Evolutionary conservation across 2,329 filamentous ascomycete species (phyloP).

Genomic region (Ophiostoma montium): DNA sequence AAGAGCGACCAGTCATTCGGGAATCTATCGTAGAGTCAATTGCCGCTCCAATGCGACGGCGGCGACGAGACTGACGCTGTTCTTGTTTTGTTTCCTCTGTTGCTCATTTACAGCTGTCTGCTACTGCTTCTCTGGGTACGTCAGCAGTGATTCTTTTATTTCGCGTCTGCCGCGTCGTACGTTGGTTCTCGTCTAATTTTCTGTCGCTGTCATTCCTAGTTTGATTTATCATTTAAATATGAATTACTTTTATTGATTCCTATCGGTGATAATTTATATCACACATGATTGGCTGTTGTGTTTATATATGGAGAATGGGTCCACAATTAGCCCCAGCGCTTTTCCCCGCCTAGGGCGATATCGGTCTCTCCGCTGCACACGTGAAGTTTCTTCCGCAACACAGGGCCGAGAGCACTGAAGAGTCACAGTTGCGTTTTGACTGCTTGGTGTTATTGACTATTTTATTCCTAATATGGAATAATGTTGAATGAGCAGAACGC

Average conservation of each 20-base stretch:
- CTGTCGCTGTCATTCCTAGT: too few relatives aligned
- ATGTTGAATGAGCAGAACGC: too few relatives aligned
- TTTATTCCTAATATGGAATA: too few relatives aligned
- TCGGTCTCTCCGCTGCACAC: background rate
- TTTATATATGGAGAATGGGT: background rate
- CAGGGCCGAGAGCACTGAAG: too few relatives aligned
- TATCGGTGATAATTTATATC: background rate
- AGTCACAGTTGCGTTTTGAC: too few relatives aligned
- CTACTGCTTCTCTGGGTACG: too few relatives aligned
- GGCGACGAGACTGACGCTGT: background rate
- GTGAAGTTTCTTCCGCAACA: background rate
- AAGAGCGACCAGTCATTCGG: background rate
- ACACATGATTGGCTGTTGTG: background rate
- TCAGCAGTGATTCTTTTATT: too few relatives aligned
- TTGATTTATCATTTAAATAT: too few relatives aligned
- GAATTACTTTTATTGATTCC: too few relatives aligned
- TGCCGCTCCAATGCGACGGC: background rate
- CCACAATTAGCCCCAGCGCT: background rate
- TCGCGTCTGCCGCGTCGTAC: too few relatives aligned
- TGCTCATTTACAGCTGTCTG: background rate
- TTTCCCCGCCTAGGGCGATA: slow-evolving; percentile 2
- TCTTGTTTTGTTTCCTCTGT: background rate
- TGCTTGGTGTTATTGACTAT: too few relatives aligned
- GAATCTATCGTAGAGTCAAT: background rate
- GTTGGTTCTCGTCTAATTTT: too few relatives aligned